Base-by-base conservation (phyloP, 2,329 filamentous ascomycete species). In the Botryotinia globosa region DNA sequence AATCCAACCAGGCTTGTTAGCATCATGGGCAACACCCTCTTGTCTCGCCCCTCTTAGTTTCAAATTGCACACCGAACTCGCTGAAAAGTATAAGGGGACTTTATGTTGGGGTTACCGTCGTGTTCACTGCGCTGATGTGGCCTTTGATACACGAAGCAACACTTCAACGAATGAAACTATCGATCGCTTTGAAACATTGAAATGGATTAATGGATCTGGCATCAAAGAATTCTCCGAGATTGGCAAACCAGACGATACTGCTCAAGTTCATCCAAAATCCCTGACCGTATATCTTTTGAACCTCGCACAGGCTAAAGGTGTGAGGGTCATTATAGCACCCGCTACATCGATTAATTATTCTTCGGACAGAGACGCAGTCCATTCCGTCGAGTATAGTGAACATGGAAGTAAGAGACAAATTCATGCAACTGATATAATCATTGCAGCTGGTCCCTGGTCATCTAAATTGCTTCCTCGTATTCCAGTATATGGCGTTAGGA, bases 31-130 rank as follows among this genome's bases (percentile, higher is more conserved):
- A 0, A 97, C 97, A 79, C 94, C 94, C 0, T 86, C 85, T 74
- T 91, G 89, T 78, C 88, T 98, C 58, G 94, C 97, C 1, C 92
- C 92, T 2, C 85, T 98, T 62, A 97, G 93, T 74, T 98, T 93
- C 83, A 87, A 87, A 59, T 85, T 98, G 25, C 95, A 98, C 79
- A 87, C 88, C 51, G 89, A 97, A 78, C 86, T 98, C 39, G 92
- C 94, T 34, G 87, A 89, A 12, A 90, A 96, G 81, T 92, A 97
- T 80, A 87, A 87, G 73, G 95, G 95, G 6, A 87, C 87, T 48
- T 85, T 90, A 71, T 85, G 86, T 81, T 98, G 95, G 94, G 94
- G 94, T 0, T 98, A 98, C 79, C 87, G 94, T 65, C 87, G 86
- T 25, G 85, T 97, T 4, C 88, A 89, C 20, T 97, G 93, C 77